These are phyloP conservation scores for Solanum appendiculatum DNA, from an alignment of 257 asterid genomes.

Conservation along the genomic window DNA sequence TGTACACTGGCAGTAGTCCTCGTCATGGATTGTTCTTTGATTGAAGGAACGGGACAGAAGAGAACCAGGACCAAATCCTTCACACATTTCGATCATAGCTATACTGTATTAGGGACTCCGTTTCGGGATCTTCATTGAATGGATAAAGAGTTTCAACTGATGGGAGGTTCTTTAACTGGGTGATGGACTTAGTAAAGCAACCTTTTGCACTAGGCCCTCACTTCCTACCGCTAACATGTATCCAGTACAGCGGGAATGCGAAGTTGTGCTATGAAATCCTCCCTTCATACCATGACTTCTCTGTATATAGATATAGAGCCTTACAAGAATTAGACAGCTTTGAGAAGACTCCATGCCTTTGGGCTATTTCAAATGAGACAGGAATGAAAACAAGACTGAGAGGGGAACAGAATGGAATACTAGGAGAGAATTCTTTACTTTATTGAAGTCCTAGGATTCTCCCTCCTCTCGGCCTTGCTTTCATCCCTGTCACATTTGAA, in stretches of 20 bases:
- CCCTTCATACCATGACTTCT: not conserved
- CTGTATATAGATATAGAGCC: not conserved
- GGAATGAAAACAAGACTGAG: not conserved
- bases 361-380: not conserved
- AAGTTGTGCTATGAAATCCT: not conserved
- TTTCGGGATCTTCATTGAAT: not conserved
- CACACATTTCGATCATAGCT: not conserved
- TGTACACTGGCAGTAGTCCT: not conserved
- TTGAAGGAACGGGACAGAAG: not conserved
- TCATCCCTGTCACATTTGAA: not conserved
- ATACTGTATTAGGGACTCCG: not conserved
- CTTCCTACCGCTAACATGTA: not conserved
- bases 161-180: not conserved
- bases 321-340: not conserved
- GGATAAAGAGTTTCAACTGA: not conserved
- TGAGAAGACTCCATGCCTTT: not conserved
- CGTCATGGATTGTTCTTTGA: not conserved
- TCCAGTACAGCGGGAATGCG: not conserved
- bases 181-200: not conserved
- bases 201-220: not conserved
- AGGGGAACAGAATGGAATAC: not conserved
- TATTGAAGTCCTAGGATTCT: not conserved
- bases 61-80: not conserved
- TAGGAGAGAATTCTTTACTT: not conserved
- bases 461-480: not conserved